Evolutionary conservation across 306 rosid genomes (phyloP).

Genomic region (Vachellia collinsii): DNA sequence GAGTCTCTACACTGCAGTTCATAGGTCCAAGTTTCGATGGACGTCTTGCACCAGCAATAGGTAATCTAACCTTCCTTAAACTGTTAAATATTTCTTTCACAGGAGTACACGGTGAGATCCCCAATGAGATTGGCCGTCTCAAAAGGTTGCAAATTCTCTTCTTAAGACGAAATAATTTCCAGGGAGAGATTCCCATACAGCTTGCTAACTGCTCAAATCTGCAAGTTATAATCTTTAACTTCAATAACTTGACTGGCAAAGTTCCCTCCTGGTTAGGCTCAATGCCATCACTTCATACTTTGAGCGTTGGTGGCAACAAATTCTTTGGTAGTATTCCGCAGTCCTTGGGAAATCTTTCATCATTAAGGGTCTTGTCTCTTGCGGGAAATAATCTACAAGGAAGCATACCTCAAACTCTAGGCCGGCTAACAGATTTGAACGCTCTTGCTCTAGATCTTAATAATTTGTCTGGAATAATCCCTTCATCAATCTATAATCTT

Average conservation of each 20-base stretch:
- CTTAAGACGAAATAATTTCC: not conserved
- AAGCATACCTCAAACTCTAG: slow-evolving; percentile 27
- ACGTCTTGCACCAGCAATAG: slow-evolving; percentile 26
- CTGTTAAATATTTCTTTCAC: not conserved
- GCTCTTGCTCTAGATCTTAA: not conserved
- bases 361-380: not conserved
- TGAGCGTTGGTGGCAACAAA: slow-evolving; percentile 14
- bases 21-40: slow-evolving; percentile 25
- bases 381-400: slow-evolving; percentile 30
- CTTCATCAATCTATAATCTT: slow-evolving; percentile 36
- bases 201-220: not conserved
- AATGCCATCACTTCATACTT: not conserved
- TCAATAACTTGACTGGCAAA: slow-evolving; percentile 18
- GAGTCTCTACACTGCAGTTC: slow-evolving; percentile 28
- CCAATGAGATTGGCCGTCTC: not conserved
- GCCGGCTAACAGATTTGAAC: slow-evolving; percentile 27
- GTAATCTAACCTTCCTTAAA: slow-evolving; percentile 33
- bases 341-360: slow-evolving; percentile 38
- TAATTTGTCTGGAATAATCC: slow-evolving; percentile 8
- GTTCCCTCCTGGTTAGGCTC: slow-evolving; percentile 37
- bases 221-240: too few species aligned
- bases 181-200: not conserved
- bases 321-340: slow-evolving; percentile 33
- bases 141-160: not conserved
- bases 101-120: not conserved